Evolutionary conservation across 495 filamentous ascomycete genomes (phyloP).

Genomic region (Astrothelium macrocarpum): DNA sequence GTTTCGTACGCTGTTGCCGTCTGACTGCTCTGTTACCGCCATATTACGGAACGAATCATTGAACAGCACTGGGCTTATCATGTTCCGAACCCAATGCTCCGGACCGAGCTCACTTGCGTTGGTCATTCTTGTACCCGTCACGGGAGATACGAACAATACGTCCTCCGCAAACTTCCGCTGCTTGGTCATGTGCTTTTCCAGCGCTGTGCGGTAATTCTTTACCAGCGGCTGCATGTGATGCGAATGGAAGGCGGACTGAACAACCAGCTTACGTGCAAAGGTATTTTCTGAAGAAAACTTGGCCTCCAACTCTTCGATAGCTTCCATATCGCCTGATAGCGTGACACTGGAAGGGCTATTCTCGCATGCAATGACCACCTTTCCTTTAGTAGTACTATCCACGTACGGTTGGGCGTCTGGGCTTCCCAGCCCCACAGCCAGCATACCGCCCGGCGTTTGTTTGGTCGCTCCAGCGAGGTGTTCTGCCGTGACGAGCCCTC

Average conservation of each 20-base stretch:
- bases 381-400: conserved; percentile 28
- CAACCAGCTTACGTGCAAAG: conserved; percentile 46
- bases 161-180: neutral
- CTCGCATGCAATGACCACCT: conserved; percentile 22
- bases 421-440: conserved; percentile 15
- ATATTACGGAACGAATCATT: neutral
- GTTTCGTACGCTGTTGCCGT: neutral
- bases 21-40: neutral
- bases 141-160: neutral
- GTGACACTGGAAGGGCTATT: conserved; percentile 31
- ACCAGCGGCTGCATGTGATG: conserved; percentile 43
- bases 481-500: too few relatives aligned
- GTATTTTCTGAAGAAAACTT: conserved; percentile 37
- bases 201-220: neutral
- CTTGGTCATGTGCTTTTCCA: neutral
- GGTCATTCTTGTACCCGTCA: neutral
- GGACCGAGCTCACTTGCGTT: neutral
- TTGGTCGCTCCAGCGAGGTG: too few relatives aligned
- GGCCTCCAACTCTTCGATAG: conserved; percentile 40
- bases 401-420: neutral
- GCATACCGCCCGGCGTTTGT: conserved; percentile 19
- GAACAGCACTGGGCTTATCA: conserved; percentile 11
- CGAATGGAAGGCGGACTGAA: conserved; percentile 55
- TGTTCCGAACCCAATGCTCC: conserved; percentile 17
- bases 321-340: conserved; percentile 29